Percentiles rank a stretch among this genome's conserved stretches.
Conservation (phyloP, 2,329 filamentous ascomycete species). For the Penicillium concentricum region DNA sequence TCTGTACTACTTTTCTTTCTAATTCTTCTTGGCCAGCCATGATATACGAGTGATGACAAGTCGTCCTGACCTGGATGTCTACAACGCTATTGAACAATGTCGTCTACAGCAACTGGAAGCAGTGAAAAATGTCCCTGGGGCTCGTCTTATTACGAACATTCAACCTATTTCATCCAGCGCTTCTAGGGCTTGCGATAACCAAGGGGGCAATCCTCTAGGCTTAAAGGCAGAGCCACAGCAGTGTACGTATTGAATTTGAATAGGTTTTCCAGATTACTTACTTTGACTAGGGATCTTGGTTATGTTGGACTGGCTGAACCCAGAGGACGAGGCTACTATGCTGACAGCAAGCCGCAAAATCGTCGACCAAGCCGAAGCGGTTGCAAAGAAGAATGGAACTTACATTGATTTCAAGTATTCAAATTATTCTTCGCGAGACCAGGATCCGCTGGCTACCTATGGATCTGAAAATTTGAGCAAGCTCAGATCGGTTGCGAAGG, state of each 20-base stretch:
- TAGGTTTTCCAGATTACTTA: not conserved
- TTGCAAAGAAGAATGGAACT: constrained; percentile 4
- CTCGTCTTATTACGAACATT: constrained; percentile 8
- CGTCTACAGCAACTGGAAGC: constrained; percentile 5
- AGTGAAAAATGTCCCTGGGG: constrained; percentile 2
- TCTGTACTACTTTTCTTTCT: not conserved
- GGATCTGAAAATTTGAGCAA: not conserved
- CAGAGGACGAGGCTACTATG: constrained; percentile 7
- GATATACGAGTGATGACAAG: constrained; percentile 17
- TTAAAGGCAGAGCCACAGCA: constrained; percentile 4
- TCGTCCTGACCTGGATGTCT: constrained; percentile 7
- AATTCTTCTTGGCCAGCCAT: constrained; percentile 7
- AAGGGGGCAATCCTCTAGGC: constrained; percentile 12
- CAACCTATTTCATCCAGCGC: constrained; percentile 13
- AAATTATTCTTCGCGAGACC: constrained; percentile 17
- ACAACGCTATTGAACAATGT: constrained; percentile 7
- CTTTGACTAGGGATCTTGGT: constrained; percentile 11
- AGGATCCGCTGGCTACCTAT: constrained; percentile 13
- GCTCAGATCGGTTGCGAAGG: not conserved
- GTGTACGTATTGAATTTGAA: constrained; percentile 5
- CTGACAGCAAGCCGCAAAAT: constrained; percentile 11
- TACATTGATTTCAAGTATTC: constrained; percentile 14
- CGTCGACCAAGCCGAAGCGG: constrained; percentile 10
- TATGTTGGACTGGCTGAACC: constrained; percentile 12
- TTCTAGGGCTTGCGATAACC: not conserved